Evolutionary conservation across 208 protist species (phyloP).

Genomic region (Leishmania martiniquensis): DNA sequence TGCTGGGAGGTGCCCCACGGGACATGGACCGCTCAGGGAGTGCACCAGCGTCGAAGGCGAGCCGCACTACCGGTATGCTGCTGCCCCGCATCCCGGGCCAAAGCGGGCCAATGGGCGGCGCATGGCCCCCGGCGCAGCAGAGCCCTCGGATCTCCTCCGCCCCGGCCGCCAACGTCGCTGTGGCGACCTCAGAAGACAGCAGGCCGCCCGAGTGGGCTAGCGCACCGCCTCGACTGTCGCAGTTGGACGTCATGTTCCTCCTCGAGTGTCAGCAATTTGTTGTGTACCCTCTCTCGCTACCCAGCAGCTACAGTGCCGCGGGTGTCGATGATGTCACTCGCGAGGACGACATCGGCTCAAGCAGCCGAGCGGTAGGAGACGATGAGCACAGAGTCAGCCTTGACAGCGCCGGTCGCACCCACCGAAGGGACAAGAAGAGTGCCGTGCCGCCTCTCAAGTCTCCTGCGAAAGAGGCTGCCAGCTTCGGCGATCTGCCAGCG

Average conservation of each 20-base stretch:
- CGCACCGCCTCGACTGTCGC: slow-evolving; percentile 33
- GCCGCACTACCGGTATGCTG: background rate
- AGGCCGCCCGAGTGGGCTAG: background rate
- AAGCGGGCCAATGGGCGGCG: background rate
- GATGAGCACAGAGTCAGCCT: background rate
- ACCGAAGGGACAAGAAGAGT: background rate
- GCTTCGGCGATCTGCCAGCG: background rate
- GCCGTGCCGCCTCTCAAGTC: background rate
- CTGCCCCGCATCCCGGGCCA: background rate
- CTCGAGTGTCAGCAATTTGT: slow-evolving; percentile 52
- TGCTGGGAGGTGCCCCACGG: no score
- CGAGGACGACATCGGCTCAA: background rate
- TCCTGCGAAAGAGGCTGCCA: background rate
- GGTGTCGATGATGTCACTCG: background rate
- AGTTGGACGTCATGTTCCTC: slow-evolving; percentile 43
- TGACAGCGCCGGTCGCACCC: background rate
- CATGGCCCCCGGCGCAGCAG: background rate
- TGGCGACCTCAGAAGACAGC: background rate
- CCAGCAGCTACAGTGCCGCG: slow-evolving; percentile 6
- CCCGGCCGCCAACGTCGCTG: background rate
- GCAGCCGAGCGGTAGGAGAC: background rate
- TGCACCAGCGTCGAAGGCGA: background rate
- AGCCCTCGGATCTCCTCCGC: background rate
- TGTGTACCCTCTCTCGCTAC: slow-evolving; percentile 44
- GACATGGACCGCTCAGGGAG: background rate